A percentile compares a stretch with the other conserved stretches of the same genome.
These are phyloP conservation scores for Camelina hispida DNA, from an alignment of 345 rosid species.

Conservation along the genomic window DNA sequence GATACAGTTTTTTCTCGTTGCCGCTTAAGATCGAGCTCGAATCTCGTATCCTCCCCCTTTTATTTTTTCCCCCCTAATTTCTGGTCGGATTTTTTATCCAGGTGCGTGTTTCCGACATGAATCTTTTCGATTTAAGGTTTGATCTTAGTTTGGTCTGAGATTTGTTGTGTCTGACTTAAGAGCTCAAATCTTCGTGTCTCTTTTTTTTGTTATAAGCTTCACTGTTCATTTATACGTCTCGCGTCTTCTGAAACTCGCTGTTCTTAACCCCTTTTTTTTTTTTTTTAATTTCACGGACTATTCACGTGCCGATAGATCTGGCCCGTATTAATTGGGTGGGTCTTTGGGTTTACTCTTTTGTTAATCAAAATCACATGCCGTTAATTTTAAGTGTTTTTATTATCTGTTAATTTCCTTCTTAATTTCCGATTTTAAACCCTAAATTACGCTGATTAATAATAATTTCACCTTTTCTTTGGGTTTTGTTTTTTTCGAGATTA, in stretches of 20 bases:
- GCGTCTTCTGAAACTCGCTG: slow-evolving; percentile 42
- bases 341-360: slow-evolving; percentile 33
- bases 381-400: slow-evolving; percentile 36
- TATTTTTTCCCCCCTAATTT: slow-evolving; percentile 1
- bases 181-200: slow-evolving; percentile 43
- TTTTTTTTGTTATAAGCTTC: slow-evolving; percentile 19
- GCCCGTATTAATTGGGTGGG: slow-evolving; percentile 48
- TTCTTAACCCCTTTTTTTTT: slow-evolving; percentile 21
- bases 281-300: slow-evolving; percentile 47
- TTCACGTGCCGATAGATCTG: slow-evolving; percentile 49
- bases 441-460: slow-evolving; percentile 35
- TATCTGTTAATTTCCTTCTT: slow-evolving; percentile 48
- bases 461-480: slow-evolving; percentile 31
- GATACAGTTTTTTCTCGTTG: slow-evolving; percentile 41
- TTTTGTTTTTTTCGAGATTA: slow-evolving; percentile 32
- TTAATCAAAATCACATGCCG: slow-evolving; percentile 35
- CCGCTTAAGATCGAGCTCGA: slow-evolving; percentile 57
- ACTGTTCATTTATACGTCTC: slow-evolving; percentile 59
- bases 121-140: slow-evolving; percentile 34
- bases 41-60: slow-evolving; percentile 29
- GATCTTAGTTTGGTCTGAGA: slow-evolving; percentile 14
- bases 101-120: slow-evolving; percentile 38
- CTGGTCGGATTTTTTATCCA: slow-evolving; percentile 29
- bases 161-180: slow-evolving; percentile 42
- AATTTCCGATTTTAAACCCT: slow-evolving; percentile 55